phyloP scores from a whole-genome alignment of 345 rosid species.

The Crucihimalaya himalaica region DNA sequence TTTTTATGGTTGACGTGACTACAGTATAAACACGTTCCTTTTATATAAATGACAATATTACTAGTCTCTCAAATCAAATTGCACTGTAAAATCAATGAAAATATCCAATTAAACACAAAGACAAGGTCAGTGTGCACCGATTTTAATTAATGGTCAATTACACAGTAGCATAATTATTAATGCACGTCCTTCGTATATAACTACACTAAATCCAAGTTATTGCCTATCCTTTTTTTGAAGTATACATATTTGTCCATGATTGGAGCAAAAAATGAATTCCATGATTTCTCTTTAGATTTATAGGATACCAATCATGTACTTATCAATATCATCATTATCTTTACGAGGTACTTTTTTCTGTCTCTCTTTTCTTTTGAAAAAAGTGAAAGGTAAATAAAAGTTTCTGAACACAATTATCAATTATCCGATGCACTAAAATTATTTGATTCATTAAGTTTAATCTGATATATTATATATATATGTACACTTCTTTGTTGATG shows the following conservation, averaged over 20 bases:
- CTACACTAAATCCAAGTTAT: neutral
- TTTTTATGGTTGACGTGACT: neutral
- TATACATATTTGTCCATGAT: slow-evolving; percentile 4
- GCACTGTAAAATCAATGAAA: neutral
- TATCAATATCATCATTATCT: slow-evolving; percentile 43
- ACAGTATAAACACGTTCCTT: neutral
- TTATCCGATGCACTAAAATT: neutral
- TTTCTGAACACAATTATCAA: neutral
- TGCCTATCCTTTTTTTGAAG: neutral
- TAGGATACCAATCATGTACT: slow-evolving; percentile 40
- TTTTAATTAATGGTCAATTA: neutral
- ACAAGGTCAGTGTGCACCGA: neutral
- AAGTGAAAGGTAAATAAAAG: slow-evolving; percentile 19
- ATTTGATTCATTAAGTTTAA: neutral
- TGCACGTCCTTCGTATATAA: neutral
- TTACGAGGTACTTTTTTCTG: slow-evolving; percentile 28
- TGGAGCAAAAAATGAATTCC: neutral
- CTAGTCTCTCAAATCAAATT: neutral
- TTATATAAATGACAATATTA: neutral
- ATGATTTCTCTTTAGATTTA: slow-evolving; percentile 22
- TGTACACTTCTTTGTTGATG: neutral
- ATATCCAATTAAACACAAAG: neutral
- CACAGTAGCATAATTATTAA: neutral
- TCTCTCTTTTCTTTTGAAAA: slow-evolving; percentile 25
- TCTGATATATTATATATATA: neutral